Conservation (phyloP, 1,284 basidiomycete genomes). For the Boletus albobrunnescens region DNA sequence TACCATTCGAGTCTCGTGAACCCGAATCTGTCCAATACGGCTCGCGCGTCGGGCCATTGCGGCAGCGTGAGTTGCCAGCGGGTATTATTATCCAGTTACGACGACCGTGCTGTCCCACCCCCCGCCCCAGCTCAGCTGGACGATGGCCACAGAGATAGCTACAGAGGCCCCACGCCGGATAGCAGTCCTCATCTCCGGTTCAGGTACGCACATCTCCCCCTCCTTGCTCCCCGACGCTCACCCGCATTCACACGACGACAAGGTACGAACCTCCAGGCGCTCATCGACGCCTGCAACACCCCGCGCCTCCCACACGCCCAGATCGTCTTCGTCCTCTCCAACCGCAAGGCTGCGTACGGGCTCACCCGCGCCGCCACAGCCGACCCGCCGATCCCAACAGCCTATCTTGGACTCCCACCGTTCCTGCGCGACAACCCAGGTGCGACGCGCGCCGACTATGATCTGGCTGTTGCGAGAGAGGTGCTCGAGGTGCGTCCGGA, state of each 20-base stretch:
- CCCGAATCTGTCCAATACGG: not conserved
- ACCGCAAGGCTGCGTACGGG: constrained; percentile 89
- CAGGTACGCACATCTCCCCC: constrained; percentile 50
- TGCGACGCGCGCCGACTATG: constrained; percentile 82
- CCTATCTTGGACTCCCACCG: constrained; percentile 81
- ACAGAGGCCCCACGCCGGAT: constrained; percentile 36
- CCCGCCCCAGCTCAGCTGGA: not conserved
- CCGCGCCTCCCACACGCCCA: constrained; percentile 60
- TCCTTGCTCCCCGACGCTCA: not conserved
- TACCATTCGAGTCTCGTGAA: too few species aligned
- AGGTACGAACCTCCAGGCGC: constrained; percentile 95
- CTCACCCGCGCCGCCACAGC: constrained; percentile 74
- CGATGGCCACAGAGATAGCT: constrained; percentile 4
- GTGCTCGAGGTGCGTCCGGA: constrained; percentile 72
- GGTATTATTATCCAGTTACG: constrained; percentile 5
- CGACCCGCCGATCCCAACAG: constrained; percentile 75
- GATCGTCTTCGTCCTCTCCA: constrained; percentile 86
- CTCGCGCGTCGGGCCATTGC: constrained; percentile 1
- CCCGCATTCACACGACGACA: not conserved
- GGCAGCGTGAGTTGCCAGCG: not conserved
- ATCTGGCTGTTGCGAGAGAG: constrained; percentile 74
- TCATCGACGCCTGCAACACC: constrained; percentile 83
- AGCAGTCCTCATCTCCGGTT: constrained; percentile 76
- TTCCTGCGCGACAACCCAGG: constrained; percentile 75
- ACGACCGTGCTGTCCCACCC: constrained; percentile 10